These are phyloP conservation scores for Trichoderma guizhouense DNA, from an alignment of 2,329 filamentous ascomycete genomes.

Conservation along the genomic window DNA sequence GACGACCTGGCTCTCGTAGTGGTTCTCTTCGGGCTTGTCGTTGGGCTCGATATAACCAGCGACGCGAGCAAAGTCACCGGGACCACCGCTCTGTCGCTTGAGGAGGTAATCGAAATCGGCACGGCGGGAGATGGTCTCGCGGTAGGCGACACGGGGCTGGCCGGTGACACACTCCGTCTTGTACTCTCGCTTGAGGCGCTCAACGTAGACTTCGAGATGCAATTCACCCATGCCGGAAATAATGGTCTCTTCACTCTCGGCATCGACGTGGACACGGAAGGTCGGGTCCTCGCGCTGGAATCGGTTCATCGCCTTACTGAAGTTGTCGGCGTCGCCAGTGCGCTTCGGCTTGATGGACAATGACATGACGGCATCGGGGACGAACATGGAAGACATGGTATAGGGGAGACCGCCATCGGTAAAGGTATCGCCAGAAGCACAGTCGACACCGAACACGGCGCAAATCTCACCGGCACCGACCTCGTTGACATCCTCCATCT, in stretches of 20 bases:
- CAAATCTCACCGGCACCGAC: constrained; percentile 97
- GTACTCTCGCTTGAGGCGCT: constrained; percentile 95
- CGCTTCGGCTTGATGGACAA: constrained; percentile 96
- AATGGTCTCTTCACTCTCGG: constrained; percentile 92
- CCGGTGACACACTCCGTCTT: constrained; percentile 94
- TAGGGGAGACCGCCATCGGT: constrained; percentile 91
- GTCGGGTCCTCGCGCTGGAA: constrained; percentile 98
- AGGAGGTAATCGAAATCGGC: constrained; percentile 89
- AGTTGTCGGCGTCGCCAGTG: constrained; percentile 86
- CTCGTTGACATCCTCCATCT: constrained; percentile 95
- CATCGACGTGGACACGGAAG: constrained; percentile 89
- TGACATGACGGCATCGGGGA: constrained; percentile 96
- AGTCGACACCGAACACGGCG: constrained; percentile 96
- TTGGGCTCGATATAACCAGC: constrained; percentile 89
- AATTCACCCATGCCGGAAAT: constrained; percentile 98
- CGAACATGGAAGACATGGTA: constrained; percentile 97
- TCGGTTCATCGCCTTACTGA: constrained; percentile 97
- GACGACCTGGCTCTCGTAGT: constrained; percentile 81
- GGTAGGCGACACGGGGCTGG: constrained; percentile 93
- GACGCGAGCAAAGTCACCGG: constrained; percentile 92
- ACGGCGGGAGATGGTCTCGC: constrained; percentile 80
- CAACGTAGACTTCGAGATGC: constrained; percentile 95
- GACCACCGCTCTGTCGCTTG: constrained; percentile 92
- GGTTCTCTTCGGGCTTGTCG: constrained; percentile 66
- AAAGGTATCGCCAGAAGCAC: constrained; percentile 96